Conservation (phyloP, 2,329 filamentous ascomycete genomes). For the Xylariaceae sp. region DNA sequence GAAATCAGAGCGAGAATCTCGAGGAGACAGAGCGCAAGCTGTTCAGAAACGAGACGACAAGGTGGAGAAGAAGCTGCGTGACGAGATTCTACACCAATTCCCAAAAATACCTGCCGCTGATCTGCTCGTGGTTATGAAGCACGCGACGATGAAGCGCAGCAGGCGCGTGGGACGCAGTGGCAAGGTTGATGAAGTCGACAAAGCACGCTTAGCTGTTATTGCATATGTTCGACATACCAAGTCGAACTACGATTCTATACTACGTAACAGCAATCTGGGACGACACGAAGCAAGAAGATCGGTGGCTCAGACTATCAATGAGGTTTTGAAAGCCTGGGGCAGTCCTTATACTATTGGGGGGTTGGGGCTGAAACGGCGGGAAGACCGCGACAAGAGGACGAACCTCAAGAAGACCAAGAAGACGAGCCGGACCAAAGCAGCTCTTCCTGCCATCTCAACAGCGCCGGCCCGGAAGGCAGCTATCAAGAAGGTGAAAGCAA, state of each 20-base stretch:
- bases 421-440: too few species aligned
- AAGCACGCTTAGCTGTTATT: slow-evolving; percentile 8
- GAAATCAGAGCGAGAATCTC: slow-evolving; percentile 1
- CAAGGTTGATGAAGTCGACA: slow-evolving; percentile 1
- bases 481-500: too few species aligned
- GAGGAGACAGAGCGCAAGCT: neutral
- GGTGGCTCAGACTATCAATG: too few species aligned
- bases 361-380: too few species aligned
- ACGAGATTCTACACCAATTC: slow-evolving; percentile 7
- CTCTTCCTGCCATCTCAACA: too few species aligned
- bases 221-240: slow-evolving; percentile 14
- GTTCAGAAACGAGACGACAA: slow-evolving; percentile 7
- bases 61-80: slow-evolving; percentile 3
- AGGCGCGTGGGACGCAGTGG: slow-evolving; percentile 13
- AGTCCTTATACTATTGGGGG: too few species aligned
- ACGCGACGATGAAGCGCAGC: slow-evolving; percentile 6
- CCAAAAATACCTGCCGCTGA: slow-evolving; percentile 7
- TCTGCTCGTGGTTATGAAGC: neutral
- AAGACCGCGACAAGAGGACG: too few species aligned
- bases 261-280: too few species aligned
- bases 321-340: too few species aligned
- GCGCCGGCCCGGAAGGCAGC: too few species aligned
- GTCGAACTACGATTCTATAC: slow-evolving; percentile 7
- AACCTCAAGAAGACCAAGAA: too few species aligned
- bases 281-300: too few species aligned